Evolutionary conservation across 2,329 filamentous ascomycete genomes (phyloP).

Genomic region (Ceratocystis huliohia): DNA sequence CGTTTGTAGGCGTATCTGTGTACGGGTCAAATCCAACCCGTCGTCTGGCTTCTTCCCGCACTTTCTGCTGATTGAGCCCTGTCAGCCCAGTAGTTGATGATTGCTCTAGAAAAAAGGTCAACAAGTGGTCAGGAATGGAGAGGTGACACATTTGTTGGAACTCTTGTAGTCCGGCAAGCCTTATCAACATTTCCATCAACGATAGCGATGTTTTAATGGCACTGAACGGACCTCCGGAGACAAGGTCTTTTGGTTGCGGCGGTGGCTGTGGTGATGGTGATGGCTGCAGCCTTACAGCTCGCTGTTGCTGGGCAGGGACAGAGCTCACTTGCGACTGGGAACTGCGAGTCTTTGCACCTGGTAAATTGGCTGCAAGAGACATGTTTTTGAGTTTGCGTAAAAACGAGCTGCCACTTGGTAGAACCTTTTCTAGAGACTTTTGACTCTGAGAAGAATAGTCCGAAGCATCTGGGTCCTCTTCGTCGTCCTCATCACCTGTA

Average conservation of each 20-base stretch:
- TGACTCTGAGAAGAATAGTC: constrained; percentile 15
- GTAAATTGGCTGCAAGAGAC: background rate
- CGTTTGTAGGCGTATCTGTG: constrained; percentile 31
- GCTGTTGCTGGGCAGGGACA: background rate
- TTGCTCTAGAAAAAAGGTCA: constrained; percentile 71
- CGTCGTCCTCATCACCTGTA: background rate
- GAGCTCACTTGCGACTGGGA: background rate
- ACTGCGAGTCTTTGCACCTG: background rate
- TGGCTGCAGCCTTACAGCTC: background rate
- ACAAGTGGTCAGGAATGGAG: constrained; percentile 76
- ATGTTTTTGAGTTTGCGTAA: background rate
- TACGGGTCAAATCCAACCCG: constrained; percentile 46
- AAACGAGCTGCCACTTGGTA: background rate
- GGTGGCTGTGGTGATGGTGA: background rate
- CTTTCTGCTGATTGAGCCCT: constrained; percentile 35
- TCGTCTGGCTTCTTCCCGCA: constrained; percentile 35
- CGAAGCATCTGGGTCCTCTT: constrained; percentile 18
- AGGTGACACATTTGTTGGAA: constrained; percentile 83
- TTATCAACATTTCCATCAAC: constrained; percentile 76
- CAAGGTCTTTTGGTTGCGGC: background rate
- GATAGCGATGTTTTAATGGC: constrained; percentile 49
- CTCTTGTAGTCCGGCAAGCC: constrained; percentile 76
- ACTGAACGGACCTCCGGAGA: constrained; percentile 34
- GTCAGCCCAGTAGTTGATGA: constrained; percentile 40
- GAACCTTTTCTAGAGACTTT: background rate